Evolutionary conservation across 75 land plant species (phyloP).

Genomic region (Chamaecyparis obtusa): DNA sequence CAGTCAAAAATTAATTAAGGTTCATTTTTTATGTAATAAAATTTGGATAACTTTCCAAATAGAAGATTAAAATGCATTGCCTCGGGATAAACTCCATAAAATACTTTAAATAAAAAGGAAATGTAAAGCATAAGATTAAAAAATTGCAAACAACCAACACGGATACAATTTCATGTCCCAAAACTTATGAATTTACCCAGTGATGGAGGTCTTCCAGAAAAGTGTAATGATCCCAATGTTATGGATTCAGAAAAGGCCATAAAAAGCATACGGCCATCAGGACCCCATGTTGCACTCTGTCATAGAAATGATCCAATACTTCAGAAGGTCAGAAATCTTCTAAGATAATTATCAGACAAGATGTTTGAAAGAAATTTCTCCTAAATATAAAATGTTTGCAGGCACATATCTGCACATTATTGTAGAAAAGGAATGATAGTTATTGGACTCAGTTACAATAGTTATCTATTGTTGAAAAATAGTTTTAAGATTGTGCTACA

Average conservation of each 20-base stretch:
- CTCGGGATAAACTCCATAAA: not conserved
- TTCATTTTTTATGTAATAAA: too few relatives aligned
- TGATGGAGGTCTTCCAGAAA: conserved; percentile 89
- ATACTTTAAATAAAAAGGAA: not conserved
- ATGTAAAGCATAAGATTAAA: not conserved
- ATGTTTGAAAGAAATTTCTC: not conserved
- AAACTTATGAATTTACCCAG: conserved; percentile 47
- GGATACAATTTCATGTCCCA: not conserved
- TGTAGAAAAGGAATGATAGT: not conserved
- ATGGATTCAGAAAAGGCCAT: conserved; percentile 67
- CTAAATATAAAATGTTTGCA: not conserved
- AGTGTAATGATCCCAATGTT: conserved; percentile 79
- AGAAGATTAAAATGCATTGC: not conserved
- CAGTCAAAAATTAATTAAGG: too few relatives aligned
- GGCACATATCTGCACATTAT: not conserved
- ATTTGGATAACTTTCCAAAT: not conserved
- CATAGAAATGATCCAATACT: not conserved
- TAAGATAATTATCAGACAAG: not conserved
- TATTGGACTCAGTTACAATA: not conserved
- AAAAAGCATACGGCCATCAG: conserved; percentile 80
- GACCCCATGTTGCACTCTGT: conserved; percentile 93
- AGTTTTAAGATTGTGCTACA: not conserved
- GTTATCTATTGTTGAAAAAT: not conserved
- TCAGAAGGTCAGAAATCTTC: not conserved
- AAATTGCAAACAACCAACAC: not conserved